Base-by-base conservation (phyloP, 345 rosid species). In the sweet orange (Citrus sinensis) region DNA sequence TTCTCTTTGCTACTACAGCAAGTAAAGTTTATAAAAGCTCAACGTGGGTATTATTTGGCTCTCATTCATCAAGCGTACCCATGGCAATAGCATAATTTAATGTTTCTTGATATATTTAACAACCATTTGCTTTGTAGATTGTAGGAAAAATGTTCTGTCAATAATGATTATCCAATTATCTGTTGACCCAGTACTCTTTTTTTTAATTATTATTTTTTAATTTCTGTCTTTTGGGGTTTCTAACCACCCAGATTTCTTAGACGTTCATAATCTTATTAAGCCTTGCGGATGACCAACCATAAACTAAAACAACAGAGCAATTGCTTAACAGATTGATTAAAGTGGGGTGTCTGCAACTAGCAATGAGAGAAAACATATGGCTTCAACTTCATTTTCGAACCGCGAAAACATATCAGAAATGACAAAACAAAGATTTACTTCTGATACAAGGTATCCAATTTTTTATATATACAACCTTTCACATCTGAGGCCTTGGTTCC, bases 211-310 rank as follows among this genome's bases (percentile, higher is more conserved):
- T 17, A 34, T 34, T 58, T 79, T 60, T 56, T 7, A 27, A 46
- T 13, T 40, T 72, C 13, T 27, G 8, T 30, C 9, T 63, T 22
- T 3, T 7, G 22, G 32, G 24, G 39, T 76, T 65, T 56, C 72
- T 82, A 78, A 76, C 86, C 82, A 72, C 84, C 78, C 2, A 74
- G 58, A 40, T 68, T 72, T 73, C 71, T 17, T 76, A 65, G 67
- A 29, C 75, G 42, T 76, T 49, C 32, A 24, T 34, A 67, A 71
- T 20, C 78, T 75, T 29, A 29, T 9, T 25, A 63, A 62, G 30
- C 60, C 51, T 30, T 75, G 70, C 34, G n/a, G 62, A 65, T 49
- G 67, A 64, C 71, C 70, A 75, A 65, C 76, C 65, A 6, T 14
- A 2, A 56, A 58, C 30, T 73, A 59, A 34, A 35, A 35, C 25